A percentile compares a stretch with the other conserved stretches of the same genome.
These are phyloP conservation scores for Fraxinus dipetala DNA, from an alignment of 305 asterid genomes.

Conservation along the genomic window DNA sequence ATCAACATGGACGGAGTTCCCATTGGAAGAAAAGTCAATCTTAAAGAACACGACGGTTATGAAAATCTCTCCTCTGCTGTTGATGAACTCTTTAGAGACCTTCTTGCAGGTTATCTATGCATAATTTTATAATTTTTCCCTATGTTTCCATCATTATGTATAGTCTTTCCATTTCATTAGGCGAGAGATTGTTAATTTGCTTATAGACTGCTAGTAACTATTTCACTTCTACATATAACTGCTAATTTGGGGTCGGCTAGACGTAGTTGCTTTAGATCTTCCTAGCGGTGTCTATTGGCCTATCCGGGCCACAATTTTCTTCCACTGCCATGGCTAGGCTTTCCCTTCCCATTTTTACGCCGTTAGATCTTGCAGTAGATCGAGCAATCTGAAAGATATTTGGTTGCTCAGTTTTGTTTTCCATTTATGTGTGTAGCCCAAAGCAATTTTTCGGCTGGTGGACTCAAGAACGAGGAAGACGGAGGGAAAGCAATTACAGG, in stretches of 20 bases:
- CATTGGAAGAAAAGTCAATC: constrained; percentile 84
- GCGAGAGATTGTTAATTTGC: neutral
- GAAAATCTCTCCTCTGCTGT: constrained; percentile 71
- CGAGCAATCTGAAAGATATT: neutral
- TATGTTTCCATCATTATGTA: neutral
- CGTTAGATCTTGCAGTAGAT: neutral
- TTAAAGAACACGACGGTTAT: constrained; percentile 60
- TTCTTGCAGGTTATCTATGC: constrained; percentile 63
- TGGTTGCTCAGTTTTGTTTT: neutral
- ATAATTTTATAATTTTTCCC: neutral
- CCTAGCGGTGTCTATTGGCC: neutral
- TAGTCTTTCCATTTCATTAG: neutral
- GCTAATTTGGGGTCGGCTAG: neutral
- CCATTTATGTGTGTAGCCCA: constrained; percentile 44
- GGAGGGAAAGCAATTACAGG: constrained; percentile 52
- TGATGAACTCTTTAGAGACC: constrained; percentile 79
- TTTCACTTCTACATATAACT: neutral
- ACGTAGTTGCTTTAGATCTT: neutral
- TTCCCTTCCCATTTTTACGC: neutral
- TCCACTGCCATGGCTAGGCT: neutral
- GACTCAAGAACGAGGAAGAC: constrained; percentile 35
- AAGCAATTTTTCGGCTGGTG: constrained; percentile 41
- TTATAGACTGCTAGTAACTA: neutral
- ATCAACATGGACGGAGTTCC: constrained; percentile 93
- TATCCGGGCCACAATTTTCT: neutral